phyloP scores from a whole-genome alignment of 108 stramenopile genomes.

The Epithemia pelagica region DNA sequence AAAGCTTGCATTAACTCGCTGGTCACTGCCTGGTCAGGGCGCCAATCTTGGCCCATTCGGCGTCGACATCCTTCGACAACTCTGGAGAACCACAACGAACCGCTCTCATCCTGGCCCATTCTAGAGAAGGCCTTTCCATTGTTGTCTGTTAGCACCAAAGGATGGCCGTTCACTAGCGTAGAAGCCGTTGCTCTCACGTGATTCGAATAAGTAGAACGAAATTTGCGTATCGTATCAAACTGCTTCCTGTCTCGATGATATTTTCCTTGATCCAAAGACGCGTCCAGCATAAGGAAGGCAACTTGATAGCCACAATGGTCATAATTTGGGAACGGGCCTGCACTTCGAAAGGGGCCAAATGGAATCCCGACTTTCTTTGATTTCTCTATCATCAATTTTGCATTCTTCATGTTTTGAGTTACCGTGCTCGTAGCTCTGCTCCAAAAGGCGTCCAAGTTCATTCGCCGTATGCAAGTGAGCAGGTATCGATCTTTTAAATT shows the following conservation, averaged over 20 bases:
- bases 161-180: no score
- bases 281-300: background rate
- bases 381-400: background rate
- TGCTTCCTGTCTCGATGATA: background rate
- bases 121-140: background rate
- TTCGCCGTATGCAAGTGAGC: background rate
- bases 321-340: background rate
- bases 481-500: background rate
- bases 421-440: background rate
- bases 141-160: background rate
- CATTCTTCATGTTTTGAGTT: background rate
- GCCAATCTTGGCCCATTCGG: background rate
- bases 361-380: background rate
- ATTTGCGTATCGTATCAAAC: background rate
- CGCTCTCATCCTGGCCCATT: background rate
- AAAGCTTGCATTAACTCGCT: background rate
- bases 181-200: background rate
- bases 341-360: background rate
- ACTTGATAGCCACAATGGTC: background rate
- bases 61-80: background rate
- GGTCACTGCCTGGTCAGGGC: background rate
- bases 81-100: background rate
- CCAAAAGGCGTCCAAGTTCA: background rate
- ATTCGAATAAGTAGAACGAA: background rate
- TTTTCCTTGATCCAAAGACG: background rate